Conservation (phyloP, 2,329 filamentous ascomycete species). For the Fusarium sp. region DNA sequence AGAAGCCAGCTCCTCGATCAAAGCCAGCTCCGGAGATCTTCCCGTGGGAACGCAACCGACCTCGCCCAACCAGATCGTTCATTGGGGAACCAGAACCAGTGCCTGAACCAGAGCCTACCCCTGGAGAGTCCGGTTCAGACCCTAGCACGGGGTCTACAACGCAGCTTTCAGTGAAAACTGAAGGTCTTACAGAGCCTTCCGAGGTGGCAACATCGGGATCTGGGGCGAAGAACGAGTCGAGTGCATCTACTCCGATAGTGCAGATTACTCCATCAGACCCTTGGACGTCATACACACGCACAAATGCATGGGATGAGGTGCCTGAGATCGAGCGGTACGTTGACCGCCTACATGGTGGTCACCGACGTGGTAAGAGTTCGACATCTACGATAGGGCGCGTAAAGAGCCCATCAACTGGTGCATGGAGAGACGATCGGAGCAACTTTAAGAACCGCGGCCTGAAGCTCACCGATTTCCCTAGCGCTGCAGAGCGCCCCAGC, state of each 20-base stretch:
- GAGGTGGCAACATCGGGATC: conserved; percentile 50
- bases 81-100: conserved; percentile 35
- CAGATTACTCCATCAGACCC: conserved; percentile 64
- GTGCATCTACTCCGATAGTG: conserved; percentile 62
- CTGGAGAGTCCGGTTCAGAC: neutral
- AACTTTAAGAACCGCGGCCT: conserved; percentile 55
- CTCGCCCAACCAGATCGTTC: conserved; percentile 74
- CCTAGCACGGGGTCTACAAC: neutral
- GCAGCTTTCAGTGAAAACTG: conserved; percentile 27
- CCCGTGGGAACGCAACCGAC: conserved; percentile 84
- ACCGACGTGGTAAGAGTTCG: conserved; percentile 56
- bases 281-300: conserved; percentile 79
- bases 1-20: conserved; percentile 64
- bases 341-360: conserved; percentile 77
- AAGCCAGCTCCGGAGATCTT: conserved; percentile 79
- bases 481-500: conserved; percentile 83
- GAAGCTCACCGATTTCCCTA: conserved; percentile 88
- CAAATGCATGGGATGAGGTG: conserved; percentile 94
- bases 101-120: conserved; percentile 1
- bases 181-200: conserved; percentile 49
- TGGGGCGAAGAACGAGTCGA: conserved; percentile 53
- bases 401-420: conserved; percentile 31
- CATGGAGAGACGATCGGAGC: conserved; percentile 23
- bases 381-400: conserved; percentile 33
- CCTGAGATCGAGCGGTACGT: conserved; percentile 91